A percentile compares a stretch with the other conserved stretches of the same genome.
These are phyloP conservation scores for Dioscorea dumetorum DNA, from an alignment of 106 monocot genomes.

Conservation along the genomic window DNA sequence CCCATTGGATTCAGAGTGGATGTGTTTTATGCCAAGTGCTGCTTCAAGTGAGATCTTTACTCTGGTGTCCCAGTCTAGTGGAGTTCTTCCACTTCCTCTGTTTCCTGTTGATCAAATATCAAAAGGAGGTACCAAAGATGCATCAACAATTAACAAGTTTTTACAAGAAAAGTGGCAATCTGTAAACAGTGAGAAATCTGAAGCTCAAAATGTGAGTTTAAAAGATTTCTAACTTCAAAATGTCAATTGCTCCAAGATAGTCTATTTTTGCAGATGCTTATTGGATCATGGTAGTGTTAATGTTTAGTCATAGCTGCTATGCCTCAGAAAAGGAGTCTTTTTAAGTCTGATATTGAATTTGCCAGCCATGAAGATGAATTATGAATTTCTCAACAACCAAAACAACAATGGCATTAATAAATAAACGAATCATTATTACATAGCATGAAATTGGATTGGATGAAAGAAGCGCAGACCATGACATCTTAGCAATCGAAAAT, in stretches of 20 bases:
- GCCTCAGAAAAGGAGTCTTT: no score
- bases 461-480: no score
- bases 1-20: slow-evolving; percentile 57
- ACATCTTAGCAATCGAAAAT: no score
- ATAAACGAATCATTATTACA: no score
- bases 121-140: background rate
- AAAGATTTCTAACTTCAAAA: background rate
- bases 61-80: slow-evolving; percentile 69
- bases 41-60: slow-evolving; percentile 62
- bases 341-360: no score
- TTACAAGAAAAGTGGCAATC: background rate
- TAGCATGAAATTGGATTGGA: no score
- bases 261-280: background rate
- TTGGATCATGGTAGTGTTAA: background rate
- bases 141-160: background rate
- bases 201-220: background rate
- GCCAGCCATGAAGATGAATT: no score
- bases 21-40: slow-evolving; percentile 55
- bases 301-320: no score
- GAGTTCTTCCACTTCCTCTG: slow-evolving; percentile 31
- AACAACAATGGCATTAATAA: background rate
- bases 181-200: background rate
- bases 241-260: no score
- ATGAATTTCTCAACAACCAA: background rate
- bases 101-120: slow-evolving; percentile 28